Evolutionary conservation across 2,329 filamentous ascomycete species (phyloP), one percentile per base, ranked within the genome.

Genomic region (Akanthomyces muscarius): DNA sequence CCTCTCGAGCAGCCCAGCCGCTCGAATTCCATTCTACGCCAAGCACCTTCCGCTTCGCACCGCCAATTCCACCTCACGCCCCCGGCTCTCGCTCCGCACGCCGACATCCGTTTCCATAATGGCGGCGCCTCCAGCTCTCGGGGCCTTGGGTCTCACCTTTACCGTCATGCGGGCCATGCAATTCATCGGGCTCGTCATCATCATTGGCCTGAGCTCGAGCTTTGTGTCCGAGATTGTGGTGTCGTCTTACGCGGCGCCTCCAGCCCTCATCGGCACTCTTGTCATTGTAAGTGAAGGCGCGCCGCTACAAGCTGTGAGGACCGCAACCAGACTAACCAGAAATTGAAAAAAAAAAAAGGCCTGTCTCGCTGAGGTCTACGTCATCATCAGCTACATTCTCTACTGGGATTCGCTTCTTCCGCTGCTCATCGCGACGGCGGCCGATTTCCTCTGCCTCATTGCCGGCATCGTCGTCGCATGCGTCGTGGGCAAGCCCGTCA

Each of bases 191-290:
- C 88, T 97, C 71, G 81, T 95, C 63, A 81, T 87, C 64, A 86
- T 95, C 68, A 89, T 96, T 67, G 91, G 92, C 52, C 85, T 97
- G 74, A 87, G 87, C 0, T 86, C 89, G 70, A 92, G 93, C 75
- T 96, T 97, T 76, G 88, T 96, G 70, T 82, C 87, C 28, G 83
- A 90, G 69, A 92, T 96, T 73, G 85, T 91, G 51, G 78, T 81
- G 50, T 83, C 81, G 25, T 83, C 87, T 66, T 83, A 88, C 62
- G 81, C 84, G 36, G 86, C 89, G 0, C 90, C 92, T 0, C 80
- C 85, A 58, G 86, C 92, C 53, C 81, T 97, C 25, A 84, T 96
- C 36, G 91, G 87, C 36, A 92, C 91, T 3, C 82, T 97, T 66
- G 86, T 86, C 65, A 86, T 96, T 68, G 92, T 96, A 84, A 71